These are phyloP conservation scores for Psilocybe cyanescens DNA, from an alignment of 768 basidiomycete species.

Conservation along the genomic window DNA sequence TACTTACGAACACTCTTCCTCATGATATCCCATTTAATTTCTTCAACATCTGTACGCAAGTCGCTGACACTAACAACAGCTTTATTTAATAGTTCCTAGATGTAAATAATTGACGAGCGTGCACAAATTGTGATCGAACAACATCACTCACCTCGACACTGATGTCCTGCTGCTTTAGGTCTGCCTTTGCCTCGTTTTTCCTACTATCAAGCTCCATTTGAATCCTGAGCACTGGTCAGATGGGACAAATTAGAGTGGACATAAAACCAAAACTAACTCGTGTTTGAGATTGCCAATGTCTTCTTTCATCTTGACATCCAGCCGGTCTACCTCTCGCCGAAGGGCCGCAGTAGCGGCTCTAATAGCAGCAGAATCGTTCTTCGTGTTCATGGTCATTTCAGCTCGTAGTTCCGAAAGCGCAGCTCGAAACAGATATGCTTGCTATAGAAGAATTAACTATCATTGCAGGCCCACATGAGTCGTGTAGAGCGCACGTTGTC, in stretches of 20 bases:
- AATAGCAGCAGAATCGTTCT: constrained; percentile 86
- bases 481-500: constrained; percentile 66
- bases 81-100: constrained; percentile 76
- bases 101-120: not conserved
- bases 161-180: constrained; percentile 85
- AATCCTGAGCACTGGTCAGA: constrained; percentile 55
- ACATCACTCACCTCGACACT: constrained; percentile 67
- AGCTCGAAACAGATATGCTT: constrained; percentile 95
- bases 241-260: not conserved
- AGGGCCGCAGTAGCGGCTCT: constrained; percentile 76
- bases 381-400: constrained; percentile 79
- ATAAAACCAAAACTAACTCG: constrained; percentile 64
- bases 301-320: constrained; percentile 93
- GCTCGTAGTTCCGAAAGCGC: constrained; percentile 89
- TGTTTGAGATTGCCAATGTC: constrained; percentile 88
- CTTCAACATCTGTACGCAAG: constrained; percentile 79
- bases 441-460: constrained; percentile 46
- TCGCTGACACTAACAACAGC: constrained; percentile 76
- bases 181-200: constrained; percentile 87
- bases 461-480: not conserved
- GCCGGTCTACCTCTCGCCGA: constrained; percentile 82
- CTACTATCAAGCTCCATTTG: constrained; percentile 96
- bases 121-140: not conserved
- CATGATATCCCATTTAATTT: constrained; percentile 90
- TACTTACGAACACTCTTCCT: constrained; percentile 76